Percentiles rank a stretch among this genome's conserved stretches.
These are phyloP conservation scores for Fraxinus paxiana DNA, from an alignment of 305 asterid species.

Conservation along the genomic window DNA sequence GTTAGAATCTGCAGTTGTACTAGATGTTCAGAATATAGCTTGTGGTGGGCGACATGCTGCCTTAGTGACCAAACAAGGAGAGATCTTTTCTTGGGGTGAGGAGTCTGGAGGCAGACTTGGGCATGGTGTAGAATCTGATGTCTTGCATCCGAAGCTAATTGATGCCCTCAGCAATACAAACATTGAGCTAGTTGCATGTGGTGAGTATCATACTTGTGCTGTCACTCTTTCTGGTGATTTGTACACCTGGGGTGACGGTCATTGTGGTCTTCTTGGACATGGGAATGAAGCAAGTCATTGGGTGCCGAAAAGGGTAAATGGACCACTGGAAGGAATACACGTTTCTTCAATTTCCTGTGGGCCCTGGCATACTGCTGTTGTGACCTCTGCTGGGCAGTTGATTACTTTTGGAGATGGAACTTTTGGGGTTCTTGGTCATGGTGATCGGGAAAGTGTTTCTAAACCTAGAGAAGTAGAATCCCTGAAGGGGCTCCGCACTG, in stretches of 20 bases:
- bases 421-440: conserved; percentile 86
- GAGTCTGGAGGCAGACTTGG: conserved; percentile 88
- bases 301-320: conserved; percentile 77
- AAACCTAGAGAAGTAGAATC: conserved; percentile 67
- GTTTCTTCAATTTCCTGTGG: conserved; percentile 83
- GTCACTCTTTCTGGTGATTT: conserved; percentile 72
- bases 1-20: conserved; percentile 72
- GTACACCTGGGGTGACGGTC: conserved; percentile 94
- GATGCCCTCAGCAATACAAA: conserved; percentile 61
- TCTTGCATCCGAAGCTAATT: conserved; percentile 60
- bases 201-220: conserved; percentile 84
- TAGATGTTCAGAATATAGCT: conserved; percentile 77
- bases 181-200: conserved; percentile 73
- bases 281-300: conserved; percentile 85
- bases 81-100: conserved; percentile 91
- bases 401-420: conserved; percentile 87
- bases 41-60: conserved; percentile 85
- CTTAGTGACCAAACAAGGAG: conserved; percentile 86
- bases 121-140: conserved; percentile 74
- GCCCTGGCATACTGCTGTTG: conserved; percentile 84
- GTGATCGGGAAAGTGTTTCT: conserved; percentile 50
- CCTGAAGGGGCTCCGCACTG: conserved; percentile 55
- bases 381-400: conserved; percentile 56
- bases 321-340: conserved; percentile 70
- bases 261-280: conserved; percentile 87